Conservation (phyloP, 805 yeast species). For the Hanseniaspora nectarophila region DNA sequence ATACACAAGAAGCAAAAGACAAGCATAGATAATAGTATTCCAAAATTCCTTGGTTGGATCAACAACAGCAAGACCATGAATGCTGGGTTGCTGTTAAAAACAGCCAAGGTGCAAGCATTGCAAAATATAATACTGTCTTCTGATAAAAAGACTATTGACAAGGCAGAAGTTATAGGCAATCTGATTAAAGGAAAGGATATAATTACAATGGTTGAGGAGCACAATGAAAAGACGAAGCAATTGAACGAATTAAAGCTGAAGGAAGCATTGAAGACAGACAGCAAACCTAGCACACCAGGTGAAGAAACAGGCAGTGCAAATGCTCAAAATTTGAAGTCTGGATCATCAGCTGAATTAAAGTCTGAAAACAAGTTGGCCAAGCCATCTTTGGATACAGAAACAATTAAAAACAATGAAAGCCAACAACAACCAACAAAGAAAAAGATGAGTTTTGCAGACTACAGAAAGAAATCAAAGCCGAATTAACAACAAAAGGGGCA, state of each 20-base stretch:
- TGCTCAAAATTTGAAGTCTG: not conserved
- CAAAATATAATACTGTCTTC: not conserved
- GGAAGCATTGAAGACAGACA: not conserved
- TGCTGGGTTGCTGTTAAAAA: not conserved
- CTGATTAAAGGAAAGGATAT: not conserved
- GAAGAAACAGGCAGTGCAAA: not conserved
- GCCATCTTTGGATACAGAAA: not conserved
- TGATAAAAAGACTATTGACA: not conserved
- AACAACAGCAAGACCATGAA: not conserved
- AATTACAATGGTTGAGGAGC: not conserved
- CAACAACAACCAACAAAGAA: slow-evolving; percentile 20
- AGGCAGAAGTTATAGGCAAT: not conserved
- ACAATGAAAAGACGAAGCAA: not conserved
- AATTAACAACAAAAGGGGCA: slow-evolving; percentile 9
- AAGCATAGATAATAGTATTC: slow-evolving; percentile 4
- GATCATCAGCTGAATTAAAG: not conserved
- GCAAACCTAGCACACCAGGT: not conserved
- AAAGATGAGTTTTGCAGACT: slow-evolving; percentile 30
- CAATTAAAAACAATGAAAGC: not conserved
- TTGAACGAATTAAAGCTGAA: not conserved
- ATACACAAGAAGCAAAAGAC: not conserved
- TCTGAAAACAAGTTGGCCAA: not conserved
- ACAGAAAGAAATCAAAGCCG: slow-evolving; percentile 25
- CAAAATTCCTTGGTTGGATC: not conserved
- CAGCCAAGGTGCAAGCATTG: not conserved